Base-by-base conservation (phyloP, 2,329 filamentous ascomycete species). In the Clonostachys sp. region DNA sequence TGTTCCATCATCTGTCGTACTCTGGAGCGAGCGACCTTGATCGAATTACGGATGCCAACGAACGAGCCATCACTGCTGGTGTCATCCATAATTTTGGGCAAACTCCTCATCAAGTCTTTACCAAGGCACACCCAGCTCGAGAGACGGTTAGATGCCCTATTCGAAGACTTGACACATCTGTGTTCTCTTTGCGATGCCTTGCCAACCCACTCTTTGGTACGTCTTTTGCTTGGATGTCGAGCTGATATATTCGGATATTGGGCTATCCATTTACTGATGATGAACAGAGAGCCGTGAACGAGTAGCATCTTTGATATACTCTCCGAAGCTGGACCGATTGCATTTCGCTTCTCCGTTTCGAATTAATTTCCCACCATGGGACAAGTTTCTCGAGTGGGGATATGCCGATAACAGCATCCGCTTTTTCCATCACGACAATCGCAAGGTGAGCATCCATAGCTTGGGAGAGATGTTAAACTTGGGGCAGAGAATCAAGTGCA, bases 21-120 rank as follows among this genome's bases (percentile, higher is more conserved):
- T 88, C 91, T 51, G 95, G 94, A 7, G 91, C 92, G 4, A 95
- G 89, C 53, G 89, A 99, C 62, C 73, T 99, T 5, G 94, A 99
- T 63, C 85, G 84, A 45, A 97, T 99, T 50, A 83, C 86, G 8
- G 92, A 97, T 61, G 87, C 89, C 1, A 83, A 92, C 48, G 91
- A 97, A 65, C 80, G 91, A 41, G 75, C 91, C 7, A 89, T 92
- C 6, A 92, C 91, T 1, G 96, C 96, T 46, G 90, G 90, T 34
- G 95, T 96, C 55, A 97, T 99, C 57, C 92, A 99, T 67, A 97
- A 97, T 57, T 99, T 99, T 65, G 94, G 94, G 1, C 94, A 99
- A 64, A 99, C 95, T 2, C 94, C 95, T 2, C 88, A 95, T 57
- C 95, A 99, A 63, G 87, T 97, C 14, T 99, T 97, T 63, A 80